Evolutionary conservation across 345 rosid species (phyloP).

Genomic region (Barbarea vulgaris): DNA sequence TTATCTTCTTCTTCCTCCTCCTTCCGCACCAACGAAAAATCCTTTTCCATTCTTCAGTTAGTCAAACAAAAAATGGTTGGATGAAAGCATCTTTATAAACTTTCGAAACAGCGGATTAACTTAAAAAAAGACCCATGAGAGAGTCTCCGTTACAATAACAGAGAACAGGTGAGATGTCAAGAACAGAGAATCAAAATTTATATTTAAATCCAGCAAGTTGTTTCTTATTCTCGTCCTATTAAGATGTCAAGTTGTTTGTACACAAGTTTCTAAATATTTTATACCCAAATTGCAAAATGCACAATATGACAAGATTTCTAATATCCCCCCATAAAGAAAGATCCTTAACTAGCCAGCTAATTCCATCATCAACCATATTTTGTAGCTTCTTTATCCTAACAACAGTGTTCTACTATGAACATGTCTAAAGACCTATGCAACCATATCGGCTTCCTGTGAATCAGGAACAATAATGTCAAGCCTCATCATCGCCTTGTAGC

Average conservation of each 20-base stretch:
- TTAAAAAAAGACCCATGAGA: neutral
- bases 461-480: slow-evolving; percentile 88
- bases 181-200: neutral
- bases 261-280: neutral
- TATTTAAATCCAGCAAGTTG: neutral
- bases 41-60: neutral
- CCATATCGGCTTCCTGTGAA: slow-evolving; percentile 61
- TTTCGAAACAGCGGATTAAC: neutral
- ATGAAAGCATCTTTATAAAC: neutral
- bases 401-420: slow-evolving; percentile 22
- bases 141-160: neutral
- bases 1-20: slow-evolving; percentile 5
- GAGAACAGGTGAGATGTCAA: neutral
- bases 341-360: slow-evolving; percentile 17
- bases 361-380: slow-evolving; percentile 15
- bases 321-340: neutral
- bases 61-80: neutral
- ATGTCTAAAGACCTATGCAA: slow-evolving; percentile 48
- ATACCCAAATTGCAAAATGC: slow-evolving; percentile 2
- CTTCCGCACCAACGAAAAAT: slow-evolving; percentile 5
- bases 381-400: neutral
- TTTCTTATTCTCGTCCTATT: neutral
- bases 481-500: slow-evolving; percentile 91
- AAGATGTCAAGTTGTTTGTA: neutral
- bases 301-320: neutral